Evolutionary conservation across 495 filamentous ascomycete species (phyloP).

Genomic region (Trichodelitschia bisporula): DNA sequence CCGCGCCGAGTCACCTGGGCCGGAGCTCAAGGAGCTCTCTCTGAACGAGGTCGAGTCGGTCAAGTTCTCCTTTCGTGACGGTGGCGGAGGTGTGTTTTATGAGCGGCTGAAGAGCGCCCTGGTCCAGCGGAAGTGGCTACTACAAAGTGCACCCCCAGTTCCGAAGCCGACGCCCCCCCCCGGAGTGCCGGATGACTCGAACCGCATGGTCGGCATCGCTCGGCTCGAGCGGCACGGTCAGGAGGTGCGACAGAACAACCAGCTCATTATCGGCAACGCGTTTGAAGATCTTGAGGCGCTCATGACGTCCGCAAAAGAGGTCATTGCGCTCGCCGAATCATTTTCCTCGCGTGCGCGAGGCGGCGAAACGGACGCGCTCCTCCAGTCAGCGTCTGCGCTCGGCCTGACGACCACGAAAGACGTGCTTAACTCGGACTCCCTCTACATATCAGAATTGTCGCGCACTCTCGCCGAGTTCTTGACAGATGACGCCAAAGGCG

Average conservation of each 20-base stretch:
- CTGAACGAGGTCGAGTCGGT: slow-evolving; percentile 38
- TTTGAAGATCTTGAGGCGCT: slow-evolving; percentile 94
- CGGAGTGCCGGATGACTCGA: slow-evolving; percentile 5
- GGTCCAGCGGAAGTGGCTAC: slow-evolving; percentile 86
- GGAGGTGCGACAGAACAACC: slow-evolving; percentile 71
- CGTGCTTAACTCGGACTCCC: slow-evolving; percentile 36
- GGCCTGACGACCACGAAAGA: slow-evolving; percentile 86
- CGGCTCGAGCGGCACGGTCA: slow-evolving; percentile 67
- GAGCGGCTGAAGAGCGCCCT: slow-evolving; percentile 71
- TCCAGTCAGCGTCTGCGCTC: slow-evolving; percentile 65
- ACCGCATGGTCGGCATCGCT: slow-evolving; percentile 63
- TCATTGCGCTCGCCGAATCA: slow-evolving; percentile 75
- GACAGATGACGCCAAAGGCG: slow-evolving; percentile 64
- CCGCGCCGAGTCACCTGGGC: slow-evolving; percentile 57
- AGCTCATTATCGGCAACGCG: slow-evolving; percentile 73
- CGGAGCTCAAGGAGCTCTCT: slow-evolving; percentile 20
- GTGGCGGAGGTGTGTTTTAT: slow-evolving; percentile 75
- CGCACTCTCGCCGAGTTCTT: slow-evolving; percentile 83
- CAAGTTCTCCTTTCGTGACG: slow-evolving; percentile 74
- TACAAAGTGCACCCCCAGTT: slow-evolving; percentile 77
- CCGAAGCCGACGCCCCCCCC: slow-evolving; percentile 28
- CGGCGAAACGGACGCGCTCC: slow-evolving; percentile 47
- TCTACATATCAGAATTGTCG: slow-evolving; percentile 55
- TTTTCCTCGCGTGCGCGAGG: slow-evolving; percentile 52
- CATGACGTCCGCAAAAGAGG: slow-evolving; percentile 90